Percentiles rank a stretch among this genome's conserved stretches.
Conservation (phyloP, 2,329 filamentous ascomycete genomes). For the Gaeumannomyces tritici region DNA sequence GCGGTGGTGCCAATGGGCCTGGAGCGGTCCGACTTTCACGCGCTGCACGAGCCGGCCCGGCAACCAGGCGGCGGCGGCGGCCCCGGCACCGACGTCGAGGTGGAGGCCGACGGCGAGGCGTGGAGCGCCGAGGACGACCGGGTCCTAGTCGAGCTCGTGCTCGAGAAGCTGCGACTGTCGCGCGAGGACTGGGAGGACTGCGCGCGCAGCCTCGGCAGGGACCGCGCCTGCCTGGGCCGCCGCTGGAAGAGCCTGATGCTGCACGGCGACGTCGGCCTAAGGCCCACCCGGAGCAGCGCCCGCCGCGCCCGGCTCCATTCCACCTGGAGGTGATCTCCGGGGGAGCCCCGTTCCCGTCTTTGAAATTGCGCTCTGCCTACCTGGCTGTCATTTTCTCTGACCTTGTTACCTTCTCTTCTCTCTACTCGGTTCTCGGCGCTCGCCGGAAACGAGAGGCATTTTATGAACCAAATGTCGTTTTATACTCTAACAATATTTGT, state of each 20-base stretch:
- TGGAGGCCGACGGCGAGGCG: slow-evolving; percentile 33
- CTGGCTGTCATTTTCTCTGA: neutral
- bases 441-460: neutral
- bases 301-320: slow-evolving; percentile 39
- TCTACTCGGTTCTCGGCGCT: neutral
- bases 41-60: slow-evolving; percentile 23
- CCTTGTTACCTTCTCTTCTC: neutral
- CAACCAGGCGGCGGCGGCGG: slow-evolving; percentile 10
- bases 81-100: slow-evolving; percentile 24
- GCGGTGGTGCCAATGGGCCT: slow-evolving; percentile 51
- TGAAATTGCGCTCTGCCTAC: neutral
- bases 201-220: slow-evolving; percentile 51
- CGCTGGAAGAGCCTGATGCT: slow-evolving; percentile 56
- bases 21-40: slow-evolving; percentile 48
- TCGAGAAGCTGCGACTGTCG: slow-evolving; percentile 55
- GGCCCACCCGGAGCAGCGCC: slow-evolving; percentile 21
- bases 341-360: neutral
- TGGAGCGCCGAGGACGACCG: slow-evolving; percentile 58
- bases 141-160: slow-evolving; percentile 55
- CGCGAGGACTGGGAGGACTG: slow-evolving; percentile 61
- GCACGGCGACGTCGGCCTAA: slow-evolving; percentile 50
- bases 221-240: slow-evolving; percentile 41
- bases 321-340: slow-evolving; percentile 41
- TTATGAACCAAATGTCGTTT: neutral
- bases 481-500: neutral